These are phyloP conservation scores for Nymphaea thermarum DNA, from an alignment of 164 flowering plant genomes.

Conservation along the genomic window DNA sequence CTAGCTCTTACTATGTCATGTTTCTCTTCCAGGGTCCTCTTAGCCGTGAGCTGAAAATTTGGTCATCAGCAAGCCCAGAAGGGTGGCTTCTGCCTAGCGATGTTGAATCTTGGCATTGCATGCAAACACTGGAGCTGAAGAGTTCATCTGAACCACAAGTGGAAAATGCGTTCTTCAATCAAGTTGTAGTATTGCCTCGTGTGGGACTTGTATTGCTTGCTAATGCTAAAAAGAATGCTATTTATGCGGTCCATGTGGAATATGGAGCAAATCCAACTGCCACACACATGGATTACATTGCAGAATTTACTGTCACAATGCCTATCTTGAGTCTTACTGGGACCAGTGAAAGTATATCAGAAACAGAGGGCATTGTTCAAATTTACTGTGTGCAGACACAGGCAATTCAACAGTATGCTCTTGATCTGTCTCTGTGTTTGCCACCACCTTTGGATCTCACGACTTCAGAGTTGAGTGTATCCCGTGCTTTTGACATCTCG, in stretches of 20 bases:
- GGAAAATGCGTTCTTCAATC: constrained; percentile 91
- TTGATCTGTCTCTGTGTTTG: constrained; percentile 69
- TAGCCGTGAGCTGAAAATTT: constrained; percentile 72
- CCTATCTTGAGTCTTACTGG: constrained; percentile 98
- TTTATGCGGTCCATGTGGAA: constrained; percentile 84
- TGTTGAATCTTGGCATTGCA: constrained; percentile 80
- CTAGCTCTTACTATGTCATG: neutral
- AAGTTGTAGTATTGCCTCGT: constrained; percentile 68
- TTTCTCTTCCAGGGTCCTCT: constrained; percentile 52
- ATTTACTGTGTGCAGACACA: constrained; percentile 97
- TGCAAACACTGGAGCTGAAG: constrained; percentile 70
- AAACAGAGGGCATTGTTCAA: constrained; percentile 61
- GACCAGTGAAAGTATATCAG: constrained; percentile 55
- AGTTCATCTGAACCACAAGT: constrained; percentile 51
- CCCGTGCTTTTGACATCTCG: constrained; percentile 19
- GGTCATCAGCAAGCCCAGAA: constrained; percentile 85
- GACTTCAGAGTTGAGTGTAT: constrained; percentile 48
- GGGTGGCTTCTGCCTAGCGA: constrained; percentile 89
- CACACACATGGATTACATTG: constrained; percentile 81
- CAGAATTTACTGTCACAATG: constrained; percentile 95
- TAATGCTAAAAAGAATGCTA: constrained; percentile 88
- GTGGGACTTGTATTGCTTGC: constrained; percentile 70
- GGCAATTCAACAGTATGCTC: constrained; percentile 96
- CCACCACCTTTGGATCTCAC: constrained; percentile 59
- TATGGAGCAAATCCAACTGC: constrained; percentile 68